phyloP scores from a whole-genome alignment of 106 monocot species.

The Allium fistulosum region DNA sequence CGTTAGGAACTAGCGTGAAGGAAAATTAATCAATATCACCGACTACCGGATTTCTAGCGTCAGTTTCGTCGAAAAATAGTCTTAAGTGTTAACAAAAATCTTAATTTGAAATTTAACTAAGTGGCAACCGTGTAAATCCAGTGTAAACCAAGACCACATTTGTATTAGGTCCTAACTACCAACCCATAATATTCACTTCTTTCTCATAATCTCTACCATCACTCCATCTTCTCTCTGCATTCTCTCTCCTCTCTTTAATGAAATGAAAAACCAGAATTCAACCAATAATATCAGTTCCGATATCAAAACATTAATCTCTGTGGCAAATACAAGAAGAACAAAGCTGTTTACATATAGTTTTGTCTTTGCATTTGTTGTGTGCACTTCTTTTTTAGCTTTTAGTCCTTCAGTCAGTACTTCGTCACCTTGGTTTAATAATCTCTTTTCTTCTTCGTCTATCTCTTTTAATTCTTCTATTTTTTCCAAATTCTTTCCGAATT shows the following conservation, averaged over 20 bases:
- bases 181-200: not conserved
- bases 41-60: no score
- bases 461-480: conserved; percentile 31
- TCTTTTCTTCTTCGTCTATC: conserved; percentile 31
- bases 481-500: conserved; percentile 47
- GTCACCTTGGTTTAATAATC: conserved; percentile 45
- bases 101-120: no score
- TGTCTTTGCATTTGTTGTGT: conserved; percentile 44
- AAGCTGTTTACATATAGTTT: conserved; percentile 50
- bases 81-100: no score
- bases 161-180: no score
- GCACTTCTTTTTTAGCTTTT: conserved; percentile 55
- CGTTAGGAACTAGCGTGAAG: no score
- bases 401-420: conserved; percentile 17
- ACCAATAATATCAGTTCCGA: conserved; percentile 5
- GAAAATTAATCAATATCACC: no score
- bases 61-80: no score
- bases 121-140: no score
- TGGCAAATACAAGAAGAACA: conserved; percentile 14
- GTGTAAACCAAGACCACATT: no score
- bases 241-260: not conserved
- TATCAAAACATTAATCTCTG: conserved; percentile 1
- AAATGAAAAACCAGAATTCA: conserved; percentile 5
- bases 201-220: not conserved
- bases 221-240: conserved; percentile 24